Evolutionary conservation across 208 protist genomes (phyloP).

Genomic region (Trypanosoma melophagium): DNA sequence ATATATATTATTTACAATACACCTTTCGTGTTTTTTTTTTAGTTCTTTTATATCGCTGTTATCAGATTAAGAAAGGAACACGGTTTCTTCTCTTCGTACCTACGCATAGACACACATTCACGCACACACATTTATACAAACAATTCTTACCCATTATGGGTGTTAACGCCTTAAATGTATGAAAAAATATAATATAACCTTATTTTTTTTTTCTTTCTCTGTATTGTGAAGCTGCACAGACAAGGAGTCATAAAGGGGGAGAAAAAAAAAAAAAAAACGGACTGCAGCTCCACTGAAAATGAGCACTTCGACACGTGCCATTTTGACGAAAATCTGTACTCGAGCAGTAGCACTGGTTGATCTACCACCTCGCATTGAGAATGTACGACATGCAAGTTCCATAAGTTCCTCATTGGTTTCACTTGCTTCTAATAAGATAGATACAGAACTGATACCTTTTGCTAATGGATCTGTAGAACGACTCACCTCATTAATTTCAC

Average conservation of each 20-base stretch:
- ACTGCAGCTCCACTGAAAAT: neutral
- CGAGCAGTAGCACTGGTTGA: slow-evolving; percentile 9
- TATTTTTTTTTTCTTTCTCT: slow-evolving; percentile 18
- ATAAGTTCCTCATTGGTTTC: slow-evolving; percentile 21
- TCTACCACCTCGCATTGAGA: neutral
- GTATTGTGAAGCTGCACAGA: neutral
- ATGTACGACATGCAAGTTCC: slow-evolving; percentile 22
- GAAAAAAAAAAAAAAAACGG: too few species aligned
- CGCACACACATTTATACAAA: too few species aligned
- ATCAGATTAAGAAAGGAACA: too few species aligned
- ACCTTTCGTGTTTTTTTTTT: too few species aligned
- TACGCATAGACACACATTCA: too few species aligned
- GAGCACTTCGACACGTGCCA: neutral
- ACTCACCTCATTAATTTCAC: slow-evolving; percentile 24
- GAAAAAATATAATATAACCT: neutral
- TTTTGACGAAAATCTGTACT: slow-evolving; percentile 10
- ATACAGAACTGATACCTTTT: slow-evolving; percentile 1
- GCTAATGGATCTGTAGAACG: slow-evolving; percentile 22
- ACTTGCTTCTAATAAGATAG: slow-evolving; percentile 11
- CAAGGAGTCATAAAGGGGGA: too few species aligned
- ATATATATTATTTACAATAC: too few species aligned
- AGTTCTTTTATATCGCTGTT: too few species aligned
- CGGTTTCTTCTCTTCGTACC: too few species aligned
- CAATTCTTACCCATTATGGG: too few species aligned
- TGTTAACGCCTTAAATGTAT: too few species aligned